Conservation (phyloP, 179 eudicot species). For the Silene vulgaris region DNA sequence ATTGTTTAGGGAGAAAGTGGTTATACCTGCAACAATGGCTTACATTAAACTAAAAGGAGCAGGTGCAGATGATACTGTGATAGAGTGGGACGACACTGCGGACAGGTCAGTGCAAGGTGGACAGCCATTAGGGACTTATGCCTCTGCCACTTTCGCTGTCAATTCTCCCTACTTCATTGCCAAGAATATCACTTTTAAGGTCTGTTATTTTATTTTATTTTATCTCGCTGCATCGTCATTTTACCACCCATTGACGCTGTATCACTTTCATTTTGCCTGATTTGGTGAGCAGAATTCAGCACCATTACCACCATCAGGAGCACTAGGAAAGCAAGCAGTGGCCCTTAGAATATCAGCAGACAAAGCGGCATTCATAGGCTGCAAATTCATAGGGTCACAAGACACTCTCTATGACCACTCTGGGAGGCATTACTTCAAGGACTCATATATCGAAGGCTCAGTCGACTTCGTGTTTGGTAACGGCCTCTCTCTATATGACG, state of each 20-base stretch:
- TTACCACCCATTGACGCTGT: background rate
- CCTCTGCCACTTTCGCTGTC: constrained; percentile 79
- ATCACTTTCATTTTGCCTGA: background rate
- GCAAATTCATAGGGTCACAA: constrained; percentile 73
- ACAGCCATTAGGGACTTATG: constrained; percentile 62
- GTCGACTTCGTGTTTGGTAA: constrained; percentile 85
- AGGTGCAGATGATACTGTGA: constrained; percentile 51
- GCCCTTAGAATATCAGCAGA: constrained; percentile 79
- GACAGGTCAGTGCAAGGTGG: constrained; percentile 50
- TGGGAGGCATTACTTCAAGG: constrained; percentile 74
- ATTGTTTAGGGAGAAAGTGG: constrained; percentile 62
- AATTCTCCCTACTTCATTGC: constrained; percentile 69
- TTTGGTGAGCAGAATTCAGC: constrained; percentile 52
- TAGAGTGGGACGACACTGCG: constrained; percentile 78
- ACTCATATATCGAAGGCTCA: constrained; percentile 73
- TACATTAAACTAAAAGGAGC: constrained; percentile 56
- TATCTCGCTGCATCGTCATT: background rate
- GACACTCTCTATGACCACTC: constrained; percentile 81
- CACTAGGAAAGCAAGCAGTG: constrained; percentile 77
- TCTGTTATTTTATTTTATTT: constrained; percentile 14
- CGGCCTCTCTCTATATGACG: constrained; percentile 64
- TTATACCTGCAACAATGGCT: constrained; percentile 56
- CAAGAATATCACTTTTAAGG: constrained; percentile 73
- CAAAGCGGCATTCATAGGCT: constrained; percentile 65
- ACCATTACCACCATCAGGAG: constrained; percentile 60